These are phyloP conservation scores for Effrenium voratum DNA, from an alignment of 73 alveolate species.

Conservation along the genomic window DNA sequence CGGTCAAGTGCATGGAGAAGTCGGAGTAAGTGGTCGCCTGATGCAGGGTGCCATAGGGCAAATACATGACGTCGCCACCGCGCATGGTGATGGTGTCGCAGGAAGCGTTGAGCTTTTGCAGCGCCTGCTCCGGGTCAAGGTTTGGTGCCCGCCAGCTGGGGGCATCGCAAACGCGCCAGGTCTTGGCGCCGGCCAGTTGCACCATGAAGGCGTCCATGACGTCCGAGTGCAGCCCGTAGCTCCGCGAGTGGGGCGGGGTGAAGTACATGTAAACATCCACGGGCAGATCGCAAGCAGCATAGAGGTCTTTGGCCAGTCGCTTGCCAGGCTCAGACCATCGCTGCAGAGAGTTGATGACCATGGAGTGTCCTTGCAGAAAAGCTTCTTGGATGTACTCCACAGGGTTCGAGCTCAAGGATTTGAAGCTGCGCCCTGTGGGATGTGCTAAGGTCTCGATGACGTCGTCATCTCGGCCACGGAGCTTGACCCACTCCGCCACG, in stretches of 20 bases:
- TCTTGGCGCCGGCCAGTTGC: conserved; percentile 50
- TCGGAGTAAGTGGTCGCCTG: conserved; percentile 33
- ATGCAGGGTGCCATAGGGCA: conserved; percentile 77
- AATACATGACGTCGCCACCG: conserved; percentile 58
- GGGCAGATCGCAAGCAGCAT: conserved; percentile 37
- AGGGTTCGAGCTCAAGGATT: not conserved
- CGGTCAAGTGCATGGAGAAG: conserved; percentile 84
- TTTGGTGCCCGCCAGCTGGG: conserved; percentile 69
- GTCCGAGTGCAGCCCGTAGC: conserved; percentile 74
- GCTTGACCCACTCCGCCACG: conserved; percentile 64
- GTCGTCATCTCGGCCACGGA: conserved; percentile 37
- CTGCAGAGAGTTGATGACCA: conserved; percentile 79
- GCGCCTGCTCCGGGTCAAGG: not conserved
- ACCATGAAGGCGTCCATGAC: conserved; percentile 91
- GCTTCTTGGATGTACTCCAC: conserved; percentile 52
- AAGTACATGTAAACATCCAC: conserved; percentile 90
- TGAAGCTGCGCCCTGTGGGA: not conserved
- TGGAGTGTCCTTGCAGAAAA: conserved; percentile 61
- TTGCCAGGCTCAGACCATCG: conserved; percentile 63
- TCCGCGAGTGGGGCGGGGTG: conserved; percentile 75
- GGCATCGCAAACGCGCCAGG: conserved; percentile 61
- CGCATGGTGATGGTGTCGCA: conserved; percentile 26
- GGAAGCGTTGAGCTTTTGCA: not conserved
- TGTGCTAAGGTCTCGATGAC: conserved; percentile 37
- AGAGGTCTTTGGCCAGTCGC: conserved; percentile 45